phyloP scores from a whole-genome alignment of 2,329 filamentous ascomycete species.

The Claviceps arundinis region DNA sequence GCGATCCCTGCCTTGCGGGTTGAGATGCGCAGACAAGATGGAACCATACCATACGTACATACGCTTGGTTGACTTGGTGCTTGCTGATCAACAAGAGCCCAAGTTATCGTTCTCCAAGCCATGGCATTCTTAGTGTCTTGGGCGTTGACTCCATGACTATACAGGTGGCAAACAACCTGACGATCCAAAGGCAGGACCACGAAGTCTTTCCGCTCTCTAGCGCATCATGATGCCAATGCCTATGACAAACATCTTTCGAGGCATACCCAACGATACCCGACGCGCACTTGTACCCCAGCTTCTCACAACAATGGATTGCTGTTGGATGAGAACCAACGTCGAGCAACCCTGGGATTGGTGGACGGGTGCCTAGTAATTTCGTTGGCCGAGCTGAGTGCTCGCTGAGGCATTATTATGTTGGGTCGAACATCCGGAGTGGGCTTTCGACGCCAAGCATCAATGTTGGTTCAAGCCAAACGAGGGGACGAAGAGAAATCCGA shows the following conservation, averaged over 20 bases:
- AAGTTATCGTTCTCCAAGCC: background rate
- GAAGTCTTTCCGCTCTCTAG: background rate
- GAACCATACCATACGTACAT: background rate
- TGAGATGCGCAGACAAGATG: background rate
- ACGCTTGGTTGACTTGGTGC: background rate
- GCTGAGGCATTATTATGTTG: constrained; percentile 1
- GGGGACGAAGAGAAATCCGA: background rate
- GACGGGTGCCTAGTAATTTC: background rate
- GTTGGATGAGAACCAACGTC: background rate
- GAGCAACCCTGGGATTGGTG: background rate
- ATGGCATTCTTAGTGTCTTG: background rate
- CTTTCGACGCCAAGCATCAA: background rate
- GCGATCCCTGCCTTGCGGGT: background rate
- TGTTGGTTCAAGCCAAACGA: background rate
- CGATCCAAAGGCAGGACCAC: background rate
- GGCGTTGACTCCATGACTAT: background rate
- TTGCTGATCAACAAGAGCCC: background rate
- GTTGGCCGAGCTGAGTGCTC: background rate
- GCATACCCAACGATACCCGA: constrained; percentile 6
- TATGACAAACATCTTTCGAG: background rate
- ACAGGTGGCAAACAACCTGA: background rate
- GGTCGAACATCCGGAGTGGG: background rate
- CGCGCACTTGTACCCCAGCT: background rate
- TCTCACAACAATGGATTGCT: background rate
- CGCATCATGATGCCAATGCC: background rate